Percentiles rank a stretch among this genome's conserved stretches.
Conservation (phyloP, 345 rosid genomes). For the Aethionema arabicum region DNA sequence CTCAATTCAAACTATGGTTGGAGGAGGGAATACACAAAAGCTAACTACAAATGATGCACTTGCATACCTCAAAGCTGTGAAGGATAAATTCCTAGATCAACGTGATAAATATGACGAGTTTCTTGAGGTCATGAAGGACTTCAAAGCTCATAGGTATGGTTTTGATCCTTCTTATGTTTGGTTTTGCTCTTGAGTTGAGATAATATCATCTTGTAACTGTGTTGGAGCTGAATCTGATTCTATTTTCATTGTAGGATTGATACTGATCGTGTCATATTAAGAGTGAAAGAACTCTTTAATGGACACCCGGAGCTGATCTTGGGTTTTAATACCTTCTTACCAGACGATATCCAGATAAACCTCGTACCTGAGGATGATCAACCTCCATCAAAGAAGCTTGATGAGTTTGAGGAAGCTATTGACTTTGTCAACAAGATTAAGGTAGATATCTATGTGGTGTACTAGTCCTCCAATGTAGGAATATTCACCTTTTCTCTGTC, state of each 20-base stretch:
- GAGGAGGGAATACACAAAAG: slow-evolving; percentile 33
- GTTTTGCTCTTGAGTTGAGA: background rate
- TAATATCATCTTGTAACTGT: background rate
- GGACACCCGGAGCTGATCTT: slow-evolving; percentile 69
- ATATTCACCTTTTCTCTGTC: background rate
- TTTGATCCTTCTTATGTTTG: background rate
- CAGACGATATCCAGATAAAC: slow-evolving; percentile 74
- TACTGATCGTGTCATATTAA: slow-evolving; percentile 68
- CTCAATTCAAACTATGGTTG: slow-evolving; percentile 10
- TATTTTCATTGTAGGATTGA: slow-evolving; percentile 51
- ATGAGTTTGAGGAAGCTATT: slow-evolving; percentile 70
- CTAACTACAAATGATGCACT: slow-evolving; percentile 67
- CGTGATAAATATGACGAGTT: slow-evolving; percentile 67
- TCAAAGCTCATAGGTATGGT: slow-evolving; percentile 70
- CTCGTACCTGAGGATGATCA: slow-evolving; percentile 59
- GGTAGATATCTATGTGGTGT: slow-evolving; percentile 38
- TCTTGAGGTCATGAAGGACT: slow-evolving; percentile 81
- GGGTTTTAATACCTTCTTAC: slow-evolving; percentile 87
- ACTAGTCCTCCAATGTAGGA: slow-evolving; percentile 10
- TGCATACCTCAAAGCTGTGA: slow-evolving; percentile 67
- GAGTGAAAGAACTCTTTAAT: slow-evolving; percentile 76
- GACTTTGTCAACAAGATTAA: slow-evolving; percentile 73
- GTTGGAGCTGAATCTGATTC: background rate
- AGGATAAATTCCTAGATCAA: slow-evolving; percentile 74
- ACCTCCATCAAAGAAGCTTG: slow-evolving; percentile 60